These are phyloP conservation scores for Papiliotrema fonsecae DNA, from an alignment of 1,284 basidiomycete species.

Conservation along the genomic window DNA sequence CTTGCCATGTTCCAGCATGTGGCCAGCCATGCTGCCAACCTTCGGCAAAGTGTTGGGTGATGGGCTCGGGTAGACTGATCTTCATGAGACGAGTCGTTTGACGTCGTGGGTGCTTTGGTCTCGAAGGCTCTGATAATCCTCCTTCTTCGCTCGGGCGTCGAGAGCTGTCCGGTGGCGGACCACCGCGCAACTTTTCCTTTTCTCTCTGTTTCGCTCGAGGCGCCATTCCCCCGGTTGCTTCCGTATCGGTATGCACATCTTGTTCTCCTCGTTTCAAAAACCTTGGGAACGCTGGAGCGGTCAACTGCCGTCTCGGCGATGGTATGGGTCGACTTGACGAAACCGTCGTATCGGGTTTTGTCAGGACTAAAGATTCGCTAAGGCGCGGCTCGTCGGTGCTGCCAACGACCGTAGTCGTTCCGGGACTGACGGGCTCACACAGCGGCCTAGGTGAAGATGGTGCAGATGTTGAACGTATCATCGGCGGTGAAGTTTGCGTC, in stretches of 20 bases:
- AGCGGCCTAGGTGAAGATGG: conserved; percentile 10
- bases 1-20: conserved; percentile 44
- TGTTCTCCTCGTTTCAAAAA: conserved; percentile 13
- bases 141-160: not conserved
- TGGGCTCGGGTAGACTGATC: conserved; percentile 29
- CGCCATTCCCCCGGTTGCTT: conserved; percentile 1
- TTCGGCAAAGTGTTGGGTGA: conserved; percentile 31
- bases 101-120: conserved; percentile 8
- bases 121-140: conserved; percentile 9
- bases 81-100: conserved; percentile 19
- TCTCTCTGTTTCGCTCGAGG: conserved; percentile 2
- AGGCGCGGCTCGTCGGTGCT: not conserved
- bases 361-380: not conserved
- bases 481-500: too few species aligned
- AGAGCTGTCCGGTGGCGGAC: not conserved
- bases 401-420: conserved; percentile 12
- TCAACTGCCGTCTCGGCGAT: conserved; percentile 10
- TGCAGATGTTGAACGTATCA: conserved; percentile 12
- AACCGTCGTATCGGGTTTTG: not conserved
- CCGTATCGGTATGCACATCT: conserved; percentile 10
- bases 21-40: conserved; percentile 41
- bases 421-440: conserved; percentile 10
- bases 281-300: conserved; percentile 16
- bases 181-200: not conserved
- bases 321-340: not conserved